These are phyloP conservation scores for Davidsoniella eucalypti DNA, from an alignment of 2,329 filamentous ascomycete species.

Conservation along the genomic window DNA sequence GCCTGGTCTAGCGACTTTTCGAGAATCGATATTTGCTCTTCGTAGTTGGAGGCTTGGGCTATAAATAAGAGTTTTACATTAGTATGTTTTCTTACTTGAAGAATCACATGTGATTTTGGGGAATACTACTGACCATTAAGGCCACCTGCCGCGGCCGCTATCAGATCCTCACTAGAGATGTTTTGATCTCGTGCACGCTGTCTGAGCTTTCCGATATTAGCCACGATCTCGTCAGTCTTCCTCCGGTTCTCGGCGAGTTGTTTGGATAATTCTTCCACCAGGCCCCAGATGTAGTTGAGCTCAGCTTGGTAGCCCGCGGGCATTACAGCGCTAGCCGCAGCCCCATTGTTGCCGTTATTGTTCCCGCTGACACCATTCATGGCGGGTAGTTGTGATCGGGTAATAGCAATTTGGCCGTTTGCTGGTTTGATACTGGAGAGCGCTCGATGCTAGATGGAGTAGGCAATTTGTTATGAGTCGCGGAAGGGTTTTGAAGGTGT, in stretches of 20 bases:
- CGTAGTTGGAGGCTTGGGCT: constrained; percentile 44
- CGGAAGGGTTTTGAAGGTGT: no score
- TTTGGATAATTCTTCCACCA: constrained; percentile 50
- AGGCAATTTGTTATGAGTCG: no score
- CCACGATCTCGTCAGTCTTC: constrained; percentile 46
- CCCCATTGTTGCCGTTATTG: constrained; percentile 29
- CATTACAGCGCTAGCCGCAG: constrained; percentile 32
- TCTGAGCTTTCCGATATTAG: constrained; percentile 44
- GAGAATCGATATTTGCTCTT: constrained; percentile 43
- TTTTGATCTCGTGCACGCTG: constrained; percentile 35
- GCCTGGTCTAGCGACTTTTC: constrained; percentile 46
- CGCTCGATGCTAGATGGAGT: no score
- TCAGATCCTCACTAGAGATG: constrained; percentile 41
- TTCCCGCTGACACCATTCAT: constrained; percentile 10
- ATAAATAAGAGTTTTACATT: not conserved
- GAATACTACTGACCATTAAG: constrained; percentile 31
- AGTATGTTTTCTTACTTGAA: no score
- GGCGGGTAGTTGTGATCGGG: not conserved
- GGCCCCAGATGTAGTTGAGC: constrained; percentile 49
- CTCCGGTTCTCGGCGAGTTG: constrained; percentile 45
- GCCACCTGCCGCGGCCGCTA: constrained; percentile 37
- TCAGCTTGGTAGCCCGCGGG: constrained; percentile 54
- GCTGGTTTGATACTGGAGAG: no score
- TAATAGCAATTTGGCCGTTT: no score
- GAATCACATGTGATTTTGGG: no score